phyloP scores from a whole-genome alignment of 352 stramenopile genomes.

The Pythium scleroteichum region DNA sequence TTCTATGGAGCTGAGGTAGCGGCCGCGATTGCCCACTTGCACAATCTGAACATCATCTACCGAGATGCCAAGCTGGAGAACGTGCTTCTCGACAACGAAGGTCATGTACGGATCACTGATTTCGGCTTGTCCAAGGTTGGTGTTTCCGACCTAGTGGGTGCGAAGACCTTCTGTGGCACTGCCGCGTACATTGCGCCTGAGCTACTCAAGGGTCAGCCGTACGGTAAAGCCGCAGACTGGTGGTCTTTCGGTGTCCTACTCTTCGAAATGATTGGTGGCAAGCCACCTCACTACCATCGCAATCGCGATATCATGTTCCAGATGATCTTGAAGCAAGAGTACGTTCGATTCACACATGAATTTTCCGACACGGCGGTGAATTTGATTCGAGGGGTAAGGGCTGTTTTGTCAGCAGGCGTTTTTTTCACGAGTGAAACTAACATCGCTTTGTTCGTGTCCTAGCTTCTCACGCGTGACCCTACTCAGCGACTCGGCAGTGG shows the following conservation, averaged over 20 bases:
- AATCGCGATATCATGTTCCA: conserved; percentile 93
- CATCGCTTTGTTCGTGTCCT: conserved; percentile 1
- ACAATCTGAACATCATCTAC: conserved; percentile 95
- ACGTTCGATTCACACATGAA: conserved; percentile 95
- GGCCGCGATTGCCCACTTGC: conserved; percentile 87
- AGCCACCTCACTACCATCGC: conserved; percentile 89
- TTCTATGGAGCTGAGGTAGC: conserved; percentile 96
- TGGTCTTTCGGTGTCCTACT: conserved; percentile 94
- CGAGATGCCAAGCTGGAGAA: conserved; percentile 96
- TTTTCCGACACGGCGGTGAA: conserved; percentile 89
- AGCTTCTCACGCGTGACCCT: conserved; percentile 96
- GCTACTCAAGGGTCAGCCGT: conserved; percentile 86
- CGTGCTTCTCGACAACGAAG: conserved; percentile 93
- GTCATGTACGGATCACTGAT: conserved; percentile 94
- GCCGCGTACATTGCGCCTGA: conserved; percentile 94
- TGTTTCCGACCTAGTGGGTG: conserved; percentile 83
- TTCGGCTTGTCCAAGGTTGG: conserved; percentile 94
- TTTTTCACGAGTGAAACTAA: neutral
- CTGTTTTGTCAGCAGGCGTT: neutral
- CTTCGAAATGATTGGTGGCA: conserved; percentile 96
- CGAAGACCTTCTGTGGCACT: conserved; percentile 93
- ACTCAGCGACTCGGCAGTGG: conserved; percentile 94
- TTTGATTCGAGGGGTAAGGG: conserved; percentile 91
- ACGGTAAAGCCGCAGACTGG: conserved; percentile 93
- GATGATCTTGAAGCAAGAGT: conserved; percentile 91